These are phyloP conservation scores for Acacia crassicarpa DNA, from an alignment of 306 rosid genomes.

Conservation along the genomic window DNA sequence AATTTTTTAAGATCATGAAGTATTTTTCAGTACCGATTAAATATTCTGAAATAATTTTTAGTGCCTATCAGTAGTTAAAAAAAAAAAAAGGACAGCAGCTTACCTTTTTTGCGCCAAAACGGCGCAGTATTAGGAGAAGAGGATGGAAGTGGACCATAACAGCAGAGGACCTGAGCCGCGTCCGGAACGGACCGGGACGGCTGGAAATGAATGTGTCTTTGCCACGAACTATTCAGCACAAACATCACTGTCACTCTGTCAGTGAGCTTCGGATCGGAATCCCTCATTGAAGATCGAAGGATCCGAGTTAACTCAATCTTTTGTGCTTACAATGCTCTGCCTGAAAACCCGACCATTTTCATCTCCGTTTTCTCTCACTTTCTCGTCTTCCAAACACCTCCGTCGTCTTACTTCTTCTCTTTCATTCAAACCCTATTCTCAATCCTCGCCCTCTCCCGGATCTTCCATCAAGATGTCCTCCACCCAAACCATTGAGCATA, in stretches of 20 bases:
- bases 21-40: no score
- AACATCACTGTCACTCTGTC: neutral
- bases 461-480: conserved; percentile 46
- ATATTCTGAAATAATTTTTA: no score
- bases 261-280: neutral
- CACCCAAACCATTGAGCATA: conserved; percentile 56
- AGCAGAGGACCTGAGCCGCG: no score
- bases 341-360: conserved; percentile 27
- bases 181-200: no score
- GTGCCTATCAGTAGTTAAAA: no score
- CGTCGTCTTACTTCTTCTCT: neutral
- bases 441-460: neutral
- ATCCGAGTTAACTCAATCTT: neutral
- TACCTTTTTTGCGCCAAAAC: no score
- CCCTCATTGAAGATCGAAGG: neutral
- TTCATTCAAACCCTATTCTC: conserved; percentile 24
- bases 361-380: conserved; percentile 25
- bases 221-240: no score
- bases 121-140: no score
- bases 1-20: no score
- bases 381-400: conserved; percentile 35
- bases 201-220: neutral
- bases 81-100: no score
- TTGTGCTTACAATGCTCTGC: conserved; percentile 27
- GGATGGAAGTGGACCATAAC: no score